These are phyloP conservation scores for Colletotrichum lini DNA, from an alignment of 2,329 filamentous ascomycete species.

Conservation along the genomic window DNA sequence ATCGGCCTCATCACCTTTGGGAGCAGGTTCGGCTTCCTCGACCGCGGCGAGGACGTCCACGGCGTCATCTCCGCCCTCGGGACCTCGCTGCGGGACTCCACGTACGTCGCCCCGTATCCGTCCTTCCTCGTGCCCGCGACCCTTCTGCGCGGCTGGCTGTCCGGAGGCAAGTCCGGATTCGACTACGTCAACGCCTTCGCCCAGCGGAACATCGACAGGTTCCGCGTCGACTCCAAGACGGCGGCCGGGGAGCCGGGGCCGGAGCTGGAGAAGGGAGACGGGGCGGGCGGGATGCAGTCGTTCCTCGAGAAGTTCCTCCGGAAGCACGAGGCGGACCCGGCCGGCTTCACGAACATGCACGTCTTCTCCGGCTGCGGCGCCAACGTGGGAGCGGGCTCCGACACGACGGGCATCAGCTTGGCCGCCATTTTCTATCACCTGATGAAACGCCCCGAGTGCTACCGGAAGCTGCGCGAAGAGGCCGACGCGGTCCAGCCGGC, in stretches of 20 bases:
- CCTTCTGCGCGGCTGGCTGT: slow-evolving; percentile 12
- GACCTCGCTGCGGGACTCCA: slow-evolving; percentile 49
- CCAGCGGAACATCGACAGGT: neutral
- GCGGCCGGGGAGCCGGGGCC: neutral
- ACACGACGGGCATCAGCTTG: slow-evolving; percentile 54
- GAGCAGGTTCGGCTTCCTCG: slow-evolving; percentile 59
- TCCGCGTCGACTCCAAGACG: neutral
- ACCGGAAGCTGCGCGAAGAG: slow-evolving; percentile 55
- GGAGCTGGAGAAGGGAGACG: neutral
- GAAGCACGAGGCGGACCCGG: slow-evolving; percentile 56
- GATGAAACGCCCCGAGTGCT: slow-evolving; percentile 45
- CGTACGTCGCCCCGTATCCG: slow-evolving; percentile 45
- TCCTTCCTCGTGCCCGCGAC: neutral
- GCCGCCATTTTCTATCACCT: slow-evolving; percentile 50
- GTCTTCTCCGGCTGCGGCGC: slow-evolving; percentile 42
- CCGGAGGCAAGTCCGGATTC: neutral
- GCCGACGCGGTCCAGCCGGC: slow-evolving; percentile 49
- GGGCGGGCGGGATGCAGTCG: neutral
- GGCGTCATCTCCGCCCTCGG: slow-evolving; percentile 58
- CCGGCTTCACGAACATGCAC: slow-evolving; percentile 53
- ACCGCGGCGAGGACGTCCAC: slow-evolving; percentile 60
- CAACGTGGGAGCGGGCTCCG: slow-evolving; percentile 52
- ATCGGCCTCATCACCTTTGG: slow-evolving; percentile 65
- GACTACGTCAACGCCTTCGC: neutral
- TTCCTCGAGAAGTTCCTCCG: slow-evolving; percentile 45